Percentiles rank a stretch among this genome's conserved stretches.
Conservation (phyloP, 169 alveolate genomes). For the Plasmodium adleri region DNA sequence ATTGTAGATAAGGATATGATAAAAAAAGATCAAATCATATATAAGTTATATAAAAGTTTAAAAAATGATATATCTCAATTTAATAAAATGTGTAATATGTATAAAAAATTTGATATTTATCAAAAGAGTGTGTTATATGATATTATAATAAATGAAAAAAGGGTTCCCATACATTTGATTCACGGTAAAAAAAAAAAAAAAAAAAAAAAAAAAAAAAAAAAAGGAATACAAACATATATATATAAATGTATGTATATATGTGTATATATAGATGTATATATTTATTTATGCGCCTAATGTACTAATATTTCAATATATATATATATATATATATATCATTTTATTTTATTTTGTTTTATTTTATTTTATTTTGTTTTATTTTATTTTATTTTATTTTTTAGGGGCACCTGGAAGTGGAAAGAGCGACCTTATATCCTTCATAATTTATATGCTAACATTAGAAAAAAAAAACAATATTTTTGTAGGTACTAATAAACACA, state of each 20-base stretch:
- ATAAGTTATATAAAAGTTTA: constrained; percentile 21
- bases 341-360: not conserved
- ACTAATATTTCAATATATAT: not conserved
- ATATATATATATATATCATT: not conserved
- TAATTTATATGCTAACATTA: constrained; percentile 30
- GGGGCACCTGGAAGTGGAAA: constrained; percentile 76
- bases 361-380: constrained; percentile 1
- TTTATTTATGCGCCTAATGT: not conserved
- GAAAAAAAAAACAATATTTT: constrained; percentile 51
- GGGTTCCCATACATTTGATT: constrained; percentile 32
- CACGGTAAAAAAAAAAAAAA: constrained; percentile 25
- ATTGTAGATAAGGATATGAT: constrained; percentile 30
- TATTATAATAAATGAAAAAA: constrained; percentile 19
- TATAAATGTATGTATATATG: not conserved
- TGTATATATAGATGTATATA: not conserved
- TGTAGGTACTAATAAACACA: constrained; percentile 63
- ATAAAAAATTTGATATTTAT: constrained; percentile 58
- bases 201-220: not conserved
- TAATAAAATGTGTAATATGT: constrained; percentile 28
- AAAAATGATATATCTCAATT: constrained; percentile 33
- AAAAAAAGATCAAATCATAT: constrained; percentile 40
- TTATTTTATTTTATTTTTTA: not conserved
- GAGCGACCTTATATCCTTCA: constrained; percentile 50
- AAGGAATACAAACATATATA: not conserved
- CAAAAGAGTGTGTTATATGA: constrained; percentile 41